phyloP scores from a whole-genome alignment of 1,139 yeast genomes.

The Candida mesenterica region DNA sequence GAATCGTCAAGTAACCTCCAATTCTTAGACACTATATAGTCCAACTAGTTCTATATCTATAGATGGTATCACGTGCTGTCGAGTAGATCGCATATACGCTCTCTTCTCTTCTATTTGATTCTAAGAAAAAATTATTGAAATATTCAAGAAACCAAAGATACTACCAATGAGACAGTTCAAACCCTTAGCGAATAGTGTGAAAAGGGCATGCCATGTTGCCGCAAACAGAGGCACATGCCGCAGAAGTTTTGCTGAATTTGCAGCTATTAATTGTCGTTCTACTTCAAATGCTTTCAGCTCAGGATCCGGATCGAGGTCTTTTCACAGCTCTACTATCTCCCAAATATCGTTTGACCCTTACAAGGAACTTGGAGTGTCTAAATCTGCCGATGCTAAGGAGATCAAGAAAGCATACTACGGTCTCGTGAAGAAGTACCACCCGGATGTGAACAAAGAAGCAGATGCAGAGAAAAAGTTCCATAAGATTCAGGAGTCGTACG shows the following conservation, averaged over 20 bases:
- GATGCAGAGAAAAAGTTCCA: constrained; percentile 89
- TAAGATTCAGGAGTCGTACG: constrained; percentile 92
- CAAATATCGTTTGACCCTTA: constrained; percentile 70
- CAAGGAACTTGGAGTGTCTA: constrained; percentile 72
- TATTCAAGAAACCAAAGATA: background rate
- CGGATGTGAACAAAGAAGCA: constrained; percentile 90
- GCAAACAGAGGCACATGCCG: background rate
- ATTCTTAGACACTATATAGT: no score
- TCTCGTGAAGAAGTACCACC: constrained; percentile 91
- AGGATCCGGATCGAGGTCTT: no score
- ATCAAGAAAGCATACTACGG: constrained; percentile 94
- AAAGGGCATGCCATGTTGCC: background rate
- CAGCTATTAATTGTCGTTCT: background rate
- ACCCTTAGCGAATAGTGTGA: background rate
- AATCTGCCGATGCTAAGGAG: constrained; percentile 70
- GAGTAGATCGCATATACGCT: no score
- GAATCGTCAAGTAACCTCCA: no score
- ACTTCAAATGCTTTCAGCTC: background rate
- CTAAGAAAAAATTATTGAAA: background rate
- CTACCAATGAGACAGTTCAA: constrained; percentile 1
- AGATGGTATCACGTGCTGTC: no score
- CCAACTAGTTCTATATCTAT: no score
- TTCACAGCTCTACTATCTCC: constrained; percentile 25
- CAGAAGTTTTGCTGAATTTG: background rate
- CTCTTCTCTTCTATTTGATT: constrained; percentile 1